Evolutionary conservation across 1,284 basidiomycete genomes (phyloP).

Genomic region (Trichosporon ovoides): DNA sequence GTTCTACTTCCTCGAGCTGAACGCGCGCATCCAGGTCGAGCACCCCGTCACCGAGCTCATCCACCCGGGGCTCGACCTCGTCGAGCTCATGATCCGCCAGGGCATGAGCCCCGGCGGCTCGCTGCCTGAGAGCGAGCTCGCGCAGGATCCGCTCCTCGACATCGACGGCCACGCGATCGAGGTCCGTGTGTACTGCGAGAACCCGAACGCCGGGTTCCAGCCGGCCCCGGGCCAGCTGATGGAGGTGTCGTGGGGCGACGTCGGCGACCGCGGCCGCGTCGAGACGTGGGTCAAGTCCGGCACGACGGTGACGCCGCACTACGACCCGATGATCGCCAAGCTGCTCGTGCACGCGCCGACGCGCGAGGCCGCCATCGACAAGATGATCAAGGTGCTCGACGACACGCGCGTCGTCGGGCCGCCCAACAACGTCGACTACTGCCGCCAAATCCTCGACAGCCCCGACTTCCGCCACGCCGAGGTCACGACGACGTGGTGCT

Average conservation of each 20-base stretch:
- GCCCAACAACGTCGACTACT: constrained; percentile 58
- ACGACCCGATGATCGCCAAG: constrained; percentile 55
- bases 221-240: constrained; percentile 63
- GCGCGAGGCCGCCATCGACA: constrained; percentile 23
- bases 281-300: constrained; percentile 49
- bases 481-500: constrained; percentile 56
- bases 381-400: constrained; percentile 40
- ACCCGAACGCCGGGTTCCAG: constrained; percentile 57
- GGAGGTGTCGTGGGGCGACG: constrained; percentile 51
- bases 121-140: constrained; percentile 46
- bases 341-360: constrained; percentile 34
- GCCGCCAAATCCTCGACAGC: constrained; percentile 51
- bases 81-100: constrained; percentile 58
- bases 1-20: constrained; percentile 72
- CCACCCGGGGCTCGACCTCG: constrained; percentile 59
- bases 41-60: constrained; percentile 63
- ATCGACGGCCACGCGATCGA: constrained; percentile 56
- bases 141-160: constrained; percentile 27
- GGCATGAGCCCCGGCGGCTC: constrained; percentile 30
- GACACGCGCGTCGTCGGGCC: constrained; percentile 53
- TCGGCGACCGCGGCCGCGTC: constrained; percentile 33
- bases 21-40: constrained; percentile 67
- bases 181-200: constrained; percentile 62
- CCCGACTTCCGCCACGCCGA: constrained; percentile 52
- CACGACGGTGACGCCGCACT: constrained; percentile 54